These are phyloP conservation scores for Stevia rebaudiana DNA, from an alignment of 140 eudicot species.

Conservation along the genomic window DNA sequence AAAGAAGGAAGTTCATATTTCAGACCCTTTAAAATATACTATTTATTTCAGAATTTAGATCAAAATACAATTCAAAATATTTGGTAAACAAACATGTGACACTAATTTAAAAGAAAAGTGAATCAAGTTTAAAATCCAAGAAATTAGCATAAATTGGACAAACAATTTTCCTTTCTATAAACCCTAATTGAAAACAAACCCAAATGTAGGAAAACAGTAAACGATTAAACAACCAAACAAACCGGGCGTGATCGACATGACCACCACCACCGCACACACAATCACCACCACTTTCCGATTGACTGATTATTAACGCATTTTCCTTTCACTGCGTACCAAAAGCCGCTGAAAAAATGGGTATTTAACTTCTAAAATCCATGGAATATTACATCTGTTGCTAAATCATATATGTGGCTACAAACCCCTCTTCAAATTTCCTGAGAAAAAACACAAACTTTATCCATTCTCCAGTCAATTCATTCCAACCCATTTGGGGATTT, in stretches of 20 bases:
- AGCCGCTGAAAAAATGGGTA: slow-evolving; percentile 8
- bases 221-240: slow-evolving; percentile 24
- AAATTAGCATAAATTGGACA: background rate
- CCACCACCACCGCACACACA: slow-evolving; percentile 24
- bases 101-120: no score
- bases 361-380: slow-evolving; percentile 26
- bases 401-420: slow-evolving; percentile 42
- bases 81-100: no score
- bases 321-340: slow-evolving; percentile 14
- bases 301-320: slow-evolving; percentile 26
- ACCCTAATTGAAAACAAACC: slow-evolving; percentile 1
- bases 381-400: slow-evolving; percentile 29
- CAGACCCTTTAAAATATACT: no score
- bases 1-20: no score
- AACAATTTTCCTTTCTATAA: background rate
- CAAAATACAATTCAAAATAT: no score
- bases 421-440: slow-evolving; percentile 30
- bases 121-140: no score
- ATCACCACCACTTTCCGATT: slow-evolving; percentile 27
- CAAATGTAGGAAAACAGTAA: slow-evolving; percentile 2
- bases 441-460: slow-evolving; percentile 14
- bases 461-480: slow-evolving; percentile 17
- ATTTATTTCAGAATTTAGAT: no score
- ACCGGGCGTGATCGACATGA: slow-evolving; percentile 31
- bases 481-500: slow-evolving; percentile 13